Base-by-base conservation (phyloP, 2,329 filamentous ascomycete species). In the Colletotrichum truncatum region DNA sequence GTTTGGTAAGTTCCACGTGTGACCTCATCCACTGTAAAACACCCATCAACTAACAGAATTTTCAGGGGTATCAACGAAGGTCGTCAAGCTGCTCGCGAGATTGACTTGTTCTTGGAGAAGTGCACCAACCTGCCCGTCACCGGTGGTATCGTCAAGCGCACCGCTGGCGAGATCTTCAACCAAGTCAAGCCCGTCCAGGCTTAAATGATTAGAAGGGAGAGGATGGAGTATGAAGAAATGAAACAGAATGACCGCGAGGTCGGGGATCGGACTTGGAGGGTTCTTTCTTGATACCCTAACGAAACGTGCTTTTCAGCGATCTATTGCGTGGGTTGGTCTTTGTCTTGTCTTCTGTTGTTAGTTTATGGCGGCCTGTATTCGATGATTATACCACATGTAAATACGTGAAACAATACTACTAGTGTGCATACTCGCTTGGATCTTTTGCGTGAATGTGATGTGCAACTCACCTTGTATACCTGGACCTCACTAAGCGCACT, bases 51-150 rank as follows among this genome's bases (percentile, higher is more conserved):
- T 84, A 79, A 84, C 71, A 69, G 23, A 30, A 6, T 9, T 34
- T 36, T 25, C 68, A 92, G 90, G 91, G 95, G 94, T 77, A 98
- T 98, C 84, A 98, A 98, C 77, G 95, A 98, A 82, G 95, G 95
- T 73, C 92, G 95, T 72, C 93, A 96, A 83, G 91, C 92, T 72
- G 95, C 95, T 73, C 92, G 95, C 68, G 94, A 98, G 79, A 92
- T 98, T 61, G 95, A 98, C 78, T 80, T 93, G 55, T 97, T 89
- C 85, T 90, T 98, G 45, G 93, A 92, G 79, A 88, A 91, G 68
- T 87, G 88, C 75, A 94, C 92, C 64, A 87, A 87, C 74, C 87
- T 98, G 49, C 95, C 95, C 9, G 92, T 97, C 59, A 97, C 94
- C 32, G 95, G 95, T 75, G 95, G 95, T 77, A 97, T 98, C 71